Evolutionary conservation across 768 basidiomycete genomes (phyloP).

Genomic region (Phanerochaete sordida): DNA sequence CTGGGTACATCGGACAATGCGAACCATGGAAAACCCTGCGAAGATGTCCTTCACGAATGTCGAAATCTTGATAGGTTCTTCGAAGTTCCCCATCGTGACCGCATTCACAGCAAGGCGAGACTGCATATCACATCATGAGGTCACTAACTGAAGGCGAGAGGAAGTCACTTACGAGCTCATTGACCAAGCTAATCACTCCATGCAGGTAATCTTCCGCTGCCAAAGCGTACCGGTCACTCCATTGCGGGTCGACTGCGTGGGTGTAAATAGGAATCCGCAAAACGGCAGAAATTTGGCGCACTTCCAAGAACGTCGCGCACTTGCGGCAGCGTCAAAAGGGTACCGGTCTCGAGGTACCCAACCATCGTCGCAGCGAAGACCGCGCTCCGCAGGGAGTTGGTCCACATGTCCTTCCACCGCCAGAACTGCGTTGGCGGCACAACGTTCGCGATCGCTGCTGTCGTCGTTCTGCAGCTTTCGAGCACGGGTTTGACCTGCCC

Average conservation of each 20-base stretch:
- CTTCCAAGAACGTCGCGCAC: slow-evolving; percentile 60
- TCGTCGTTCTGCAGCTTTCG: slow-evolving; percentile 48
- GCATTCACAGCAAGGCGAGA: slow-evolving; percentile 77
- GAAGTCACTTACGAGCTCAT: slow-evolving; percentile 65
- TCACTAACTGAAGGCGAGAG: too few relatives aligned
- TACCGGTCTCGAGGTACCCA: slow-evolving; percentile 58
- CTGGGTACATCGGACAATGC: not conserved
- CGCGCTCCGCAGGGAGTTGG: slow-evolving; percentile 60
- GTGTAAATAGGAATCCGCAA: not conserved
- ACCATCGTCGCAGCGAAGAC: slow-evolving; percentile 65
- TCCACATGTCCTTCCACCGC: slow-evolving; percentile 86
- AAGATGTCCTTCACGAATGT: slow-evolving; percentile 78
- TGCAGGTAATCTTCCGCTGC: slow-evolving; percentile 81
- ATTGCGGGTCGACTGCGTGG: slow-evolving; percentile 28
- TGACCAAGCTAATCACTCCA: slow-evolving; percentile 72
- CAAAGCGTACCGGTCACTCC: slow-evolving; percentile 61
- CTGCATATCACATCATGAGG: slow-evolving; percentile 42
- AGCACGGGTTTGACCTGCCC: slow-evolving; percentile 55
- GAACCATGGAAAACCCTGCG: slow-evolving; percentile 80
- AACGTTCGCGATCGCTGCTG: slow-evolving; percentile 47
- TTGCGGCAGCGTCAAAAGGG: slow-evolving; percentile 53
- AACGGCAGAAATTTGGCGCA: slow-evolving; percentile 35
- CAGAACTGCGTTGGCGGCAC: slow-evolving; percentile 75
- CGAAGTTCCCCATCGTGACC: slow-evolving; percentile 79
- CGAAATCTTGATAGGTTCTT: slow-evolving; percentile 75